Evolutionary conservation across 2,329 filamentous ascomycete genomes (phyloP).

Genomic region (Hymenoscyphus salicellus): DNA sequence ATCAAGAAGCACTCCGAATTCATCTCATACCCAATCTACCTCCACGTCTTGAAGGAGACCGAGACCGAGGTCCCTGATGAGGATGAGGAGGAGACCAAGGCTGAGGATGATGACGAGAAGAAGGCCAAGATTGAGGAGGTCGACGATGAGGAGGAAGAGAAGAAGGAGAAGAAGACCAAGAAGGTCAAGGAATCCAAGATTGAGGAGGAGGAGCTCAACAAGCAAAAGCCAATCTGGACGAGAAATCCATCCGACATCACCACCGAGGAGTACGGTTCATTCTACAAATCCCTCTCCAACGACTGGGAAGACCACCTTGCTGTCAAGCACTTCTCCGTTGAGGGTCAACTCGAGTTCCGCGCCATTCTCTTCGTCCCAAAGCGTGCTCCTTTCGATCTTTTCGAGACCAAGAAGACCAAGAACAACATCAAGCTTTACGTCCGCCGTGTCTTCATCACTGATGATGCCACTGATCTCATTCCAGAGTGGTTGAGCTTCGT

Average conservation of each 20-base stretch:
- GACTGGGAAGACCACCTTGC: slow-evolving; percentile 99
- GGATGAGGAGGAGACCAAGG: slow-evolving; percentile 71
- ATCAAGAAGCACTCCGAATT: slow-evolving; percentile 99
- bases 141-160: slow-evolving; percentile 77
- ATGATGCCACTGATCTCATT: slow-evolving; percentile 97
- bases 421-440: slow-evolving; percentile 99
- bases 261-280: slow-evolving; percentile 94
- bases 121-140: slow-evolving; percentile 95
- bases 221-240: slow-evolving; percentile 99
- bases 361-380: slow-evolving; percentile 99
- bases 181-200: slow-evolving; percentile 98
- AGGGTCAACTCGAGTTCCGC: slow-evolving; percentile 99
- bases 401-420: slow-evolving; percentile 99
- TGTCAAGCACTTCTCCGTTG: slow-evolving; percentile 99
- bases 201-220: slow-evolving; percentile 99
- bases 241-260: slow-evolving; percentile 94
- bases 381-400: slow-evolving; percentile 98
- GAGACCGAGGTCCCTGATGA: slow-evolving; percentile 99
- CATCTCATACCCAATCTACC: slow-evolving; percentile 99
- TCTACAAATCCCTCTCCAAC: slow-evolving; percentile 99
- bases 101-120: slow-evolving; percentile 82
- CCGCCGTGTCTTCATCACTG: slow-evolving; percentile 99
- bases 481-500: slow-evolving; percentile 99
- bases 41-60: slow-evolving; percentile 98
- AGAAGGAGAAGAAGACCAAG: slow-evolving; percentile 98